Percentiles rank a stretch among this genome's conserved stretches.
Evolutionary conservation across 179 eudicot species (phyloP).

Genomic region (Camellia oleifera): DNA sequence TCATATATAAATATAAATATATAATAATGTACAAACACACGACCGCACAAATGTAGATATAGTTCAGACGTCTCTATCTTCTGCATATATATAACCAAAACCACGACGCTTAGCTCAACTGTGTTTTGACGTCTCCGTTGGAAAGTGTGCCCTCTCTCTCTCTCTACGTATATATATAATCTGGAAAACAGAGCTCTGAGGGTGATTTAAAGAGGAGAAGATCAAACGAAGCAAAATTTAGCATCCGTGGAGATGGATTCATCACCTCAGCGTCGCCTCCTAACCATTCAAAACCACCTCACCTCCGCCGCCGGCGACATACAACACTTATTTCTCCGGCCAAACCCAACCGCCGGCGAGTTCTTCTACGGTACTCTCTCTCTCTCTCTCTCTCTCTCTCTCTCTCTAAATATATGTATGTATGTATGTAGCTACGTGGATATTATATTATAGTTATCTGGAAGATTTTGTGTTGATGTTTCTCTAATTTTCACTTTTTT

Average conservation of each 20-base stretch:
- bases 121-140: not conserved
- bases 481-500: not conserved
- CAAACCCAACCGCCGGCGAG: constrained; percentile 37
- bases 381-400: not conserved
- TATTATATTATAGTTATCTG: not conserved
- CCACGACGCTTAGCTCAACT: not conserved
- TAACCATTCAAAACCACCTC: constrained; percentile 32
- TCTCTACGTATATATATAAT: not conserved
- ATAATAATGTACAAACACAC: too few relatives aligned
- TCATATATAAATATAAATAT: too few relatives aligned
- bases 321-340: constrained; percentile 20
- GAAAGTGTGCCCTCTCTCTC: not conserved
- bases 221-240: not conserved
- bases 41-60: too few relatives aligned
- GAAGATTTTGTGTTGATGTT: not conserved
- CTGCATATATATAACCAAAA: not conserved
- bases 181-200: not conserved
- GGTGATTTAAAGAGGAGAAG: not conserved
- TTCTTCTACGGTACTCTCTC: constrained; percentile 29
- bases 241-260: constrained; percentile 43
- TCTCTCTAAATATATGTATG: not conserved
- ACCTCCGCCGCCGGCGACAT: constrained; percentile 22
- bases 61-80: too few relatives aligned
- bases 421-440: not conserved
- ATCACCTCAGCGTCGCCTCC: constrained; percentile 38